Conservation (phyloP, 495 filamentous ascomycete species). For the Xylaria grammica region DNA sequence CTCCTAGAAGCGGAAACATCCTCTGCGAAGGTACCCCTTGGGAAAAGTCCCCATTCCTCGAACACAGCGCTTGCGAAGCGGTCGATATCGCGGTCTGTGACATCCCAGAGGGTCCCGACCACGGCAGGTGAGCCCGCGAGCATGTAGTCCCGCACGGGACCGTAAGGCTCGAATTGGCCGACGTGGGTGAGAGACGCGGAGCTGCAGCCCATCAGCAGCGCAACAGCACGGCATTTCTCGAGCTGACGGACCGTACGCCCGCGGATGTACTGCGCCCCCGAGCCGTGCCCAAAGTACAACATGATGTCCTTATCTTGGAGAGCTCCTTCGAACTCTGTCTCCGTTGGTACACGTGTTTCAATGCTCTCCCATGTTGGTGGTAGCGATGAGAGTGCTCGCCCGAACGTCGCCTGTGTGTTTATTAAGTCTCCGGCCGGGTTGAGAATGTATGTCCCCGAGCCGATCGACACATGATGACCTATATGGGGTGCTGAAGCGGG, state of each 20-base stretch:
- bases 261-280: conserved; percentile 91
- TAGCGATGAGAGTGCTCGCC: conserved; percentile 56
- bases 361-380: conserved; percentile 65
- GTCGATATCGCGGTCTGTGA: conserved; percentile 96
- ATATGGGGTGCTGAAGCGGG: conserved; percentile 3
- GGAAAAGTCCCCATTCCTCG: conserved; percentile 82
- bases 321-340: conserved; percentile 71
- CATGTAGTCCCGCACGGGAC: conserved; percentile 89
- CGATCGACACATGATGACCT: conserved; percentile 61
- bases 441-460: conserved; percentile 79
- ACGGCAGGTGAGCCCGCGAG: conserved; percentile 82
- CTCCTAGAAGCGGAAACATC: conserved; percentile 30
- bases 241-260: conserved; percentile 77
- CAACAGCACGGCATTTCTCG: conserved; percentile 67
- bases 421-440: conserved; percentile 84
- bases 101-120: conserved; percentile 93
- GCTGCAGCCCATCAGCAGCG: conserved; percentile 91
- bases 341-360: conserved; percentile 69
- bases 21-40: conserved; percentile 39
- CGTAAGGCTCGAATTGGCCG: conserved; percentile 87
- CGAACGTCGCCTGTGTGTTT: conserved; percentile 78
- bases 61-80: conserved; percentile 78
- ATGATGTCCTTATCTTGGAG: conserved; percentile 69
- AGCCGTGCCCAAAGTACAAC: conserved; percentile 95
- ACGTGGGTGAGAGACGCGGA: conserved; percentile 77